Percentiles rank a stretch among this genome's conserved stretches.
Evolutionary conservation across 371 early-diverging fungal genomes (phyloP).

Genomic region (Circinella minor): DNA sequence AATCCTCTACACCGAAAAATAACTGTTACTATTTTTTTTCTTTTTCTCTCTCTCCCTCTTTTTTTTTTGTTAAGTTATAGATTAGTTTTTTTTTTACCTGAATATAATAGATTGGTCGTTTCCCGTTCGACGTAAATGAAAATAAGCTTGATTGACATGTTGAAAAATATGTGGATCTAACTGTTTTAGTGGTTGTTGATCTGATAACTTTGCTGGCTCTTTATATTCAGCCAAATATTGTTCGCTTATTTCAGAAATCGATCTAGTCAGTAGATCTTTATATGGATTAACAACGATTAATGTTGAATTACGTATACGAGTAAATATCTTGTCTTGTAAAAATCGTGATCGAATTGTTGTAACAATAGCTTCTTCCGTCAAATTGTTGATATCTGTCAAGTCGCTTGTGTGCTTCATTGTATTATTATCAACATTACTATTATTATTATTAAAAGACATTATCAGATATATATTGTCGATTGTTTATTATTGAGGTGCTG

Average conservation of each 20-base stretch:
- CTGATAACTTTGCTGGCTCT: conserved; percentile 35
- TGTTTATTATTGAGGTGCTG: too few relatives aligned
- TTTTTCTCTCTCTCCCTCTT: neutral
- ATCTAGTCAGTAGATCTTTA: conserved; percentile 28
- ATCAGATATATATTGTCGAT: too few relatives aligned
- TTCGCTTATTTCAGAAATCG: conserved; percentile 45
- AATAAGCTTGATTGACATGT: conserved; percentile 67
- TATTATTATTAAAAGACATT: too few relatives aligned
- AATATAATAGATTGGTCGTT: conserved; percentile 80
- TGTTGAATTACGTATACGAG: conserved; percentile 64
- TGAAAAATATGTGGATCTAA: conserved; percentile 87
- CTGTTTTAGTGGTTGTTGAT: conserved; percentile 16
- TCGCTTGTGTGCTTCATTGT: conserved; percentile 20
- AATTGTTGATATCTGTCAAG: conserved; percentile 42
- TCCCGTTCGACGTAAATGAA: conserved; percentile 81
- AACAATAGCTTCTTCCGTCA: conserved; percentile 57
- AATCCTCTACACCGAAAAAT: conserved; percentile 65
- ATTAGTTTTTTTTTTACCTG: conserved; percentile 36
- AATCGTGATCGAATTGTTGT: conserved; percentile 61
- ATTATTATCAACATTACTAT: too few relatives aligned
- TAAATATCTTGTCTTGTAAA: conserved; percentile 63
- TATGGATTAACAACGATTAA: conserved; percentile 64
- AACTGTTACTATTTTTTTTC: neutral
- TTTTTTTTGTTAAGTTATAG: too few relatives aligned
- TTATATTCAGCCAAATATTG: conserved; percentile 75